Evolutionary conservation across 139 green algal genomes (phyloP), one percentile per base, ranked within the genome.

Genomic region (Pseudopediastrum boryanum): DNA sequence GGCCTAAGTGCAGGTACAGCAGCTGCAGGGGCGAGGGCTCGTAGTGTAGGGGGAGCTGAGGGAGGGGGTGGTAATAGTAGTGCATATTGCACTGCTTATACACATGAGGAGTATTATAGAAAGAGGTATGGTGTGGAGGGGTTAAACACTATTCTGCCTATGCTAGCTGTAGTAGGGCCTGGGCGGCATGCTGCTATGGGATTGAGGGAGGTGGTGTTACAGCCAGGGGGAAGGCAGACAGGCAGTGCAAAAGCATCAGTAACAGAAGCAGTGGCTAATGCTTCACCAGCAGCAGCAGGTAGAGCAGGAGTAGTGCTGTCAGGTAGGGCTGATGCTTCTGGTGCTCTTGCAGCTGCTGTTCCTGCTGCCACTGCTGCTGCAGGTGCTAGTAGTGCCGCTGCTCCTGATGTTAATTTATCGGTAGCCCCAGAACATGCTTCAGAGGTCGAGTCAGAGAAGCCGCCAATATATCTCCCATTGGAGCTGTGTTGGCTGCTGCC

Each of bases 401-500:
- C 5, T 66, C 2, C 21, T 38, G 58, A 2, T 7, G 58, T 13
- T n/a, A n/a, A n/a, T n/a, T n/a, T n/a, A n/a, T n/a, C n/a, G n/a
- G n/a, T n/a, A n/a, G n/a, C n/a, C n/a, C n/a, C n/a, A n/a, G n/a
- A n/a, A n/a, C n/a, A n/a, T 42, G 27, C 48, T 42, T 35, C 44
- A 62, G 43, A 44, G 2, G 68, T 64, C 27, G 54, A 62, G 51
- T 35, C 4, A 21, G 29, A 62, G 68, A 35, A 66, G 69, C 69
- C 63, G 48, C 9, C 41, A 64, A 58, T 21, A 9, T 54, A 77
- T 52, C 16, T 77, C 25, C 70, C 70, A 1, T 38, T 77, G 5
- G 70, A 77, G 70, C 51, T 77, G 9, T 77, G 70, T 52, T 77
- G 70, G 70, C 9, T 77, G 48, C 38, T 77, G 50, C 70, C 70